phyloP scores from a whole-genome alignment of 768 basidiomycete genomes.

The Leucosporidium yakuticum region DNA sequence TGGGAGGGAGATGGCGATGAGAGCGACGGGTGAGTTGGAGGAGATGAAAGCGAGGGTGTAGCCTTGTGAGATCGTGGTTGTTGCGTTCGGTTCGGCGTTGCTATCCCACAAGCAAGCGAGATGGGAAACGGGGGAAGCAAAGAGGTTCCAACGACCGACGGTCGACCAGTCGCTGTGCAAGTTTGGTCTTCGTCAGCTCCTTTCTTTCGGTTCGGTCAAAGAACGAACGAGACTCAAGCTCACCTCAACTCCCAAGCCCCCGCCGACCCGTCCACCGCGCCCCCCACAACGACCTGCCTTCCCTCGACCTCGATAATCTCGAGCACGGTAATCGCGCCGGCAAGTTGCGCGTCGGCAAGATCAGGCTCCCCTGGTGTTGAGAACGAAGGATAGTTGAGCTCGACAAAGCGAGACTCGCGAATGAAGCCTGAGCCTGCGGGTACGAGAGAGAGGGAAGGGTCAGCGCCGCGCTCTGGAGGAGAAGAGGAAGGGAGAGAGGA shows the following conservation, averaged over 20 bases:
- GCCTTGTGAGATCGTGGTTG: conserved; percentile 42
- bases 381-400: not conserved
- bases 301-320: conserved; percentile 42
- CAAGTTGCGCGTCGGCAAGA: not conserved
- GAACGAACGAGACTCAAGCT: conserved; percentile 30
- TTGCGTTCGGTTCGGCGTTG: conserved; percentile 38
- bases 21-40: conserved; percentile 44
- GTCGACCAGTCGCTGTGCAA: conserved; percentile 61
- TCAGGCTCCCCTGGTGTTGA: no score
- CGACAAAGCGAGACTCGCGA: not conserved
- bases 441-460: no score
- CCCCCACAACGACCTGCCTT: conserved; percentile 57
- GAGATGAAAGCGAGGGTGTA: conserved; percentile 20
- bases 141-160: conserved; percentile 66
- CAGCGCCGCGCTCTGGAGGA: not conserved
- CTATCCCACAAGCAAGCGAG: conserved; percentile 52
- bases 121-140: conserved; percentile 58
- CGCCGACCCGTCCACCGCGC: conserved; percentile 70
- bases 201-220: not conserved
- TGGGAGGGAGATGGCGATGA: conserved; percentile 64
- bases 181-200: not conserved
- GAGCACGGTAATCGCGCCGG: conserved; percentile 18
- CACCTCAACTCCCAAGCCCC: conserved; percentile 67
- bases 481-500: not conserved
- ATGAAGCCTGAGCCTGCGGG: conserved; percentile 2